Base-by-base conservation (phyloP, 306 rosid species). In the Ceratonia siliqua region DNA sequence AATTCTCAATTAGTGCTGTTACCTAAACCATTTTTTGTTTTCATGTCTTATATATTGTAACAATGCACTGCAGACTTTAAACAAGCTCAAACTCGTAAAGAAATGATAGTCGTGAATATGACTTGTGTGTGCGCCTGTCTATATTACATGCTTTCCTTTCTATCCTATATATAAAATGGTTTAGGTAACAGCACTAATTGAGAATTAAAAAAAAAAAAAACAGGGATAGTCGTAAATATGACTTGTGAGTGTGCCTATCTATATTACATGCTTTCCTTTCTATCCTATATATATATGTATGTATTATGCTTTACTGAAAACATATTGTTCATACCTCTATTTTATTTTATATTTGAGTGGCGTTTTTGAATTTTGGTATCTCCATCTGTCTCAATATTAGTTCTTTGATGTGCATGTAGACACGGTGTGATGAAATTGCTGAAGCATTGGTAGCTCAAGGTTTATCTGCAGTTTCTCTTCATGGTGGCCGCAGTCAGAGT, bases 371-470 rank as follows among this genome's bases (percentile, higher is more conserved):
- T 62, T 13, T 35, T 2, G 48, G 38, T 13, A 18, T 72, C 10
- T 18, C 30, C 38, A 63, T 52, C 1, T 48, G 64, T 64, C 77
- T 71, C 18, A 22, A 32, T 21, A 15, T 32, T 71, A 38, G 42
- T 63, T 50, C 62, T 82, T 72, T 33, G 46, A 66, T 72, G 35
- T 82, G 66, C 83, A 28, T 81, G 83, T 45, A 91, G 97, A 89
- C 93, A 68, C 85, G 91, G 74, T 91, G 97, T 28, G 95, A 91
- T 24, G 96, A 91, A 63, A 86, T 91, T 62, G 87, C 90, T 67
- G 96, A 91, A 80, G 95, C 95, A 22, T 82, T 91, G 86, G 83
- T 89, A 58, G 97, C 93, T 50, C 86, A 91, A 87, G 97, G 92
- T 33, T 83, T 91, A 78, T 89, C 89, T 75, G 95, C 97, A 22